Conservation (phyloP, 1,284 basidiomycete species). For the Trametes versicolor region DNA sequence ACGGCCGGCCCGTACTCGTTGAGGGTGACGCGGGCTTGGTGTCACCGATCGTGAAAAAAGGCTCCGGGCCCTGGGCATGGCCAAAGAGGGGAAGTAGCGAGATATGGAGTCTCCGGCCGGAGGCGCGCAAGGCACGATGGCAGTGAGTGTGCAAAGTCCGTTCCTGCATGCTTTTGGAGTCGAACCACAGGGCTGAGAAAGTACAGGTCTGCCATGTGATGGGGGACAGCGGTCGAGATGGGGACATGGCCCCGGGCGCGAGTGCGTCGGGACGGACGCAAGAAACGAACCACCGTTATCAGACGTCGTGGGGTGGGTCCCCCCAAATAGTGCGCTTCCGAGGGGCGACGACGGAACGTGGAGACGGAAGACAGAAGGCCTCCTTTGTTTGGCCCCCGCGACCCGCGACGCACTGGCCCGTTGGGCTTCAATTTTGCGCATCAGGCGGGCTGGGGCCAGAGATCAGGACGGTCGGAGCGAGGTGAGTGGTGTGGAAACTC, state of each 20-base stretch:
- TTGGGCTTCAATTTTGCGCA: constrained; percentile 13
- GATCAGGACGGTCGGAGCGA: constrained; percentile 11
- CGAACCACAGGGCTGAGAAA: not conserved
- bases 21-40: constrained; percentile 6
- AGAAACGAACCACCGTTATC: constrained; percentile 25
- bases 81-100: constrained; percentile 13
- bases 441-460: constrained; percentile 24
- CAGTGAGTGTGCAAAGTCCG: not conserved
- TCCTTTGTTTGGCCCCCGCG: constrained; percentile 21
- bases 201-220: constrained; percentile 7
- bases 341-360: constrained; percentile 17
- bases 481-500: constrained; percentile 34
- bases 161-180: not conserved
- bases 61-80: constrained; percentile 2
- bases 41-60: constrained; percentile 4
- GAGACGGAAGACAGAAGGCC: constrained; percentile 18
- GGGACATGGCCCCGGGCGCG: constrained; percentile 20
- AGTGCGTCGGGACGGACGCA: constrained; percentile 11
- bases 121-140: constrained; percentile 7
- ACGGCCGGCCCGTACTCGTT: not conserved
- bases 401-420: not conserved
- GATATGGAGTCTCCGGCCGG: constrained; percentile 12
- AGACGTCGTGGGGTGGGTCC: constrained; percentile 13
- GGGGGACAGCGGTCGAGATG: constrained; percentile 22
- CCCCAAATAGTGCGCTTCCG: constrained; percentile 27